A percentile compares a stretch with the other conserved stretches of the same genome.
phyloP scores from a whole-genome alignment of 2,329 filamentous ascomycete species.

The Nigrograna mackinnonii region DNA sequence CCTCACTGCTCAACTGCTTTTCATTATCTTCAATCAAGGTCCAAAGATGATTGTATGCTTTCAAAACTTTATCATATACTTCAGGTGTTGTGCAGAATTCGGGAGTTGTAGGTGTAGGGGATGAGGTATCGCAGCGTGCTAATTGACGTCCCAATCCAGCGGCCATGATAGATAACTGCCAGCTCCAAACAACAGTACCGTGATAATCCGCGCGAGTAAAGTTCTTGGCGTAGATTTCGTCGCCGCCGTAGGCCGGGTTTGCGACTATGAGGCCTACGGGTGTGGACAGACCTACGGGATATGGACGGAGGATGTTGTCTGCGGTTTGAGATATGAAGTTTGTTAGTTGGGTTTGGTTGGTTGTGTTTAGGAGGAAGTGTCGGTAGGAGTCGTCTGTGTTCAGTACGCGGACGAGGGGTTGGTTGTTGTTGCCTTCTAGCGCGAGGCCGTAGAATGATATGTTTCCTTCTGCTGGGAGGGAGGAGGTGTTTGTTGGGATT shows the following conservation, averaged over 20 bases:
- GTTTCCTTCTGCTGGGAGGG: conserved; percentile 47
- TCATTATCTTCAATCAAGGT: conserved; percentile 62
- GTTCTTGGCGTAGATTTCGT: conserved; percentile 47
- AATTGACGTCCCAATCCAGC: conserved; percentile 63
- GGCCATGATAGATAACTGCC: conserved; percentile 68
- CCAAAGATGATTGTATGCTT: conserved; percentile 65
- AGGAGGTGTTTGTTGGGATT: conserved; percentile 48
- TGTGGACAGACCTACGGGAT: conserved; percentile 62
- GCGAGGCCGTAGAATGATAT: conserved; percentile 61
- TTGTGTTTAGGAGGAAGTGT: conserved; percentile 64
- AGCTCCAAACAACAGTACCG: conserved; percentile 67
- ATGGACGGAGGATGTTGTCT: conserved; percentile 60
- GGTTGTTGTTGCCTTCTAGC: conserved; percentile 56
- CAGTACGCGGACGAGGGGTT: conserved; percentile 59
- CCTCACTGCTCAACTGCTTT: conserved; percentile 58
- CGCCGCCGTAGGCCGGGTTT: conserved; percentile 61
- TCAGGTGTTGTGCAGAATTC: conserved; percentile 55
- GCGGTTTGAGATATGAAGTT: conserved; percentile 61
- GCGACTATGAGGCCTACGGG: conserved; percentile 62
- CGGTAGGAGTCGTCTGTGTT: conserved; percentile 69
- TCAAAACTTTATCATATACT: conserved; percentile 49
- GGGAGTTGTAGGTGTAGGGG: too few relatives aligned
- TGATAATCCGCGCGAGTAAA: conserved; percentile 65
- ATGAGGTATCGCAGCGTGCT: conserved; percentile 48
- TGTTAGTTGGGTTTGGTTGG: conserved; percentile 60